Percentiles rank a stretch among this genome's conserved stretches.
phyloP scores from a whole-genome alignment of 352 stramenopile species.

The Globisporangium spinosum region DNA sequence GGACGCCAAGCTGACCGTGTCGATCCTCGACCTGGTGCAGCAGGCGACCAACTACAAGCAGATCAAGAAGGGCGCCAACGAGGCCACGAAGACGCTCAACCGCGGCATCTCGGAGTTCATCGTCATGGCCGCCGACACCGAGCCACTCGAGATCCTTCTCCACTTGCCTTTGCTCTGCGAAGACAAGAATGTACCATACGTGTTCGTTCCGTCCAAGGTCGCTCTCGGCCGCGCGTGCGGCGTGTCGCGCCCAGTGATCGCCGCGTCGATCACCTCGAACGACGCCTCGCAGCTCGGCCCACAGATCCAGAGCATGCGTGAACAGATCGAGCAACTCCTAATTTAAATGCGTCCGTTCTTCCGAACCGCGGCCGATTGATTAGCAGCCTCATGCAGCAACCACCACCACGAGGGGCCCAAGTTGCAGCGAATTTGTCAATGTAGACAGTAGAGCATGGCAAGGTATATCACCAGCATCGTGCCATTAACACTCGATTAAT shows the following conservation, averaged over 20 bases:
- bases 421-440: neutral
- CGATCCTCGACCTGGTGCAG: slow-evolving; percentile 98
- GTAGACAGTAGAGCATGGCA: neutral
- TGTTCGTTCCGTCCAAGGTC: slow-evolving; percentile 96
- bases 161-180: slow-evolving; percentile 98
- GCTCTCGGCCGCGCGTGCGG: slow-evolving; percentile 98
- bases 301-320: slow-evolving; percentile 99
- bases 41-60: slow-evolving; percentile 99
- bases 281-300: slow-evolving; percentile 98
- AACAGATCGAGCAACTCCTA: slow-evolving; percentile 99
- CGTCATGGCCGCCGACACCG: slow-evolving; percentile 98
- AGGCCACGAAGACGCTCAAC: slow-evolving; percentile 99
- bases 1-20: slow-evolving; percentile 97
- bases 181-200: slow-evolving; percentile 95
- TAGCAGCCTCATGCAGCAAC: slow-evolving; percentile 16
- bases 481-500: neutral
- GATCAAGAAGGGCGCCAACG: slow-evolving; percentile 99
- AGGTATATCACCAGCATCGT: neutral
- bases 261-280: slow-evolving; percentile 98
- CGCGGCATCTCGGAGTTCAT: slow-evolving; percentile 99
- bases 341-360: slow-evolving; percentile 87
- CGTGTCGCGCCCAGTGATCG: slow-evolving; percentile 98
- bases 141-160: slow-evolving; percentile 99
- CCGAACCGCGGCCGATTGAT: slow-evolving; percentile 5
- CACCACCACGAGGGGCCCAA: neutral